Evolutionary conservation across 257 asterid genomes (phyloP), one percentile per base, ranked within the genome.

Genomic region (Knoxia roxburghii): DNA sequence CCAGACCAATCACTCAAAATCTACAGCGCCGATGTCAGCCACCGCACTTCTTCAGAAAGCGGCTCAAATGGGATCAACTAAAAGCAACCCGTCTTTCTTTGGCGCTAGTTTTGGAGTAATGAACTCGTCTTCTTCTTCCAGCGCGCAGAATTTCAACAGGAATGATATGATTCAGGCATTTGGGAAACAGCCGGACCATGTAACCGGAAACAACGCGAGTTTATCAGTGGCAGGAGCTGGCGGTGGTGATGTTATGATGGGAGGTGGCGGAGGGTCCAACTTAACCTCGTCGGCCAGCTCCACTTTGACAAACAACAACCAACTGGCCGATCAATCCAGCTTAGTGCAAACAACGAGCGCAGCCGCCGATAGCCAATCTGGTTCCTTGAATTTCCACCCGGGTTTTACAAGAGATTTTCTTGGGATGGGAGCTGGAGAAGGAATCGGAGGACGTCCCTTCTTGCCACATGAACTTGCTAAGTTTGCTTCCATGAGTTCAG

Each of bases 21-120:
- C 87, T 5, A 52, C 81, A 0, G 75, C 74, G 0, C 80, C 90
- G 10, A 87, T 85, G 95, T 91, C 98, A 0, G 98, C 98, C 0
- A 92, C 98, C 2, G 95, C 98, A 4, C 91, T 92, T 11, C 84
- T 92, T 0, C 98, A 87, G 32, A 89, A 81, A 67, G 98, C 96
- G 4, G 92, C 98, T 17, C 96, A 89, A 59, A 89, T 92, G 83
- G 98, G 98, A 4, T 85, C 96, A 4, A 79, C 90, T 0, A 76
- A 79, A 43, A 86, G 92, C 81, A 74, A 61, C 24, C 82, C 91
- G 1, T 40, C 72, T 0, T 84, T 81, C 71, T 81, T 79, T 57
- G 82, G 83, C 17, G 81, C 79, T 79, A 43, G 82, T 20, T 56
- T 85, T 6, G 95, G 96, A 0, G 75, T 79, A 35, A 85, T 84